A percentile compares a stretch with the other conserved stretches of the same genome.
phyloP scores from a whole-genome alignment of 176 grass and related monocot genomes.

The Canna indica region DNA sequence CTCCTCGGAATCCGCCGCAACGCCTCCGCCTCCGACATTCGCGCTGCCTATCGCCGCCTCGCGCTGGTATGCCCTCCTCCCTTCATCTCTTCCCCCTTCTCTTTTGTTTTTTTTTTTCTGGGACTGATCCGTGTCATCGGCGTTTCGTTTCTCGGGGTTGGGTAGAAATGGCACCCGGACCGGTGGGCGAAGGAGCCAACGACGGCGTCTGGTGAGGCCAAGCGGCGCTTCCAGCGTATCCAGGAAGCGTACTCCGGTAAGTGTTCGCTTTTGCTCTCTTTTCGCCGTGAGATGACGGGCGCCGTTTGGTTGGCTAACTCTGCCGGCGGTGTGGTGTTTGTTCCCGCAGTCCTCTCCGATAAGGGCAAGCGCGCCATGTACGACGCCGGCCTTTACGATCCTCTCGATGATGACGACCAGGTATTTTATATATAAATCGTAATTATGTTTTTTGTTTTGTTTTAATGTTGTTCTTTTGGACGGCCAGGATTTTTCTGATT shows the following conservation, averaged over 20 bases:
- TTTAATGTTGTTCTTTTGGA: constrained; percentile 26
- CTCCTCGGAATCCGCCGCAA: constrained; percentile 71
- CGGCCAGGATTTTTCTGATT: constrained; percentile 82
- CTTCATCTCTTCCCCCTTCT: background rate
- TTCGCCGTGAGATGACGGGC: background rate
- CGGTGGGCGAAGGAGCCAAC: constrained; percentile 66
- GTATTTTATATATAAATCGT: constrained; percentile 13
- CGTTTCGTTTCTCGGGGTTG: constrained; percentile 1
- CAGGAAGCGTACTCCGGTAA: constrained; percentile 98
- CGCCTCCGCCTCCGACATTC: constrained; percentile 62
- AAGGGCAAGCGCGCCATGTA: constrained; percentile 86
- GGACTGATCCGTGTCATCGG: background rate
- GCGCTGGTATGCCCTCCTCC: constrained; percentile 47
- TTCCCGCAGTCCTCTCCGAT: constrained; percentile 67
- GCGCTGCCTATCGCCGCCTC: constrained; percentile 71
- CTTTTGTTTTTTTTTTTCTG: background rate
- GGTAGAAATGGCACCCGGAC: constrained; percentile 95
- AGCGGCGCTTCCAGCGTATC: constrained; percentile 92
- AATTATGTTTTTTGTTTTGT: background rate
- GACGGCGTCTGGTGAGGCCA: constrained; percentile 46
- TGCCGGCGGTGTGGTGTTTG: constrained; percentile 18
- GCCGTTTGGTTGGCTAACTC: background rate
- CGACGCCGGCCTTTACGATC: constrained; percentile 81
- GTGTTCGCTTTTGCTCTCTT: background rate
- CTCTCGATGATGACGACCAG: constrained; percentile 78